Evolutionary conservation across 495 filamentous ascomycete species (phyloP).

Genomic region (Daldinia loculata): DNA sequence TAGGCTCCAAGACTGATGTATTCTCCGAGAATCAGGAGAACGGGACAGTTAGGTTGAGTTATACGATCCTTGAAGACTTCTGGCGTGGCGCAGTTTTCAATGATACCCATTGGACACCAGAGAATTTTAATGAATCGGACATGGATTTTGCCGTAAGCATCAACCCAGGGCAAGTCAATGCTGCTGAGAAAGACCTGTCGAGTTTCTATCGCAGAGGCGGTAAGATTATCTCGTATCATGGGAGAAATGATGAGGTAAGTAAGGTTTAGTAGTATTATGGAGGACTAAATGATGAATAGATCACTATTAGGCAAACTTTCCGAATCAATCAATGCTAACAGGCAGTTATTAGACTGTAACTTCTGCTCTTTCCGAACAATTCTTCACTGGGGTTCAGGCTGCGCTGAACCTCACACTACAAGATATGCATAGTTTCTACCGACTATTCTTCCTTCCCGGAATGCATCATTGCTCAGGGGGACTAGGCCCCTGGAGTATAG

Average conservation of each 20-base stretch:
- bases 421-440: neutral
- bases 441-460: neutral
- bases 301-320: neutral
- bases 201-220: neutral
- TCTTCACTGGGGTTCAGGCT: neutral
- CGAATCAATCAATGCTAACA: neutral
- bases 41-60: slow-evolving; percentile 9
- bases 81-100: slow-evolving; percentile 25
- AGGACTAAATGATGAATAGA: neutral
- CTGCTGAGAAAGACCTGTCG: neutral
- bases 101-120: slow-evolving; percentile 26
- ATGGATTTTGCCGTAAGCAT: neutral
- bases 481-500: neutral
- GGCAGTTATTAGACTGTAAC: neutral
- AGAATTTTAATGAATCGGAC: neutral
- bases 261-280: neutral
- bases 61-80: slow-evolving; percentile 28
- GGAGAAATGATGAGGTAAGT: neutral
- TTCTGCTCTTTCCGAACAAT: neutral
- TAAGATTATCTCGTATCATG: neutral
- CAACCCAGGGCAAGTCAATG: neutral
- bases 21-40: neutral
- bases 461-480: neutral
- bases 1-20: neutral
- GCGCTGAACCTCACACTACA: neutral